Base-by-base conservation (phyloP, 2,329 filamentous ascomycete genomes). In the Tolypocladium ovalisporum region DNA sequence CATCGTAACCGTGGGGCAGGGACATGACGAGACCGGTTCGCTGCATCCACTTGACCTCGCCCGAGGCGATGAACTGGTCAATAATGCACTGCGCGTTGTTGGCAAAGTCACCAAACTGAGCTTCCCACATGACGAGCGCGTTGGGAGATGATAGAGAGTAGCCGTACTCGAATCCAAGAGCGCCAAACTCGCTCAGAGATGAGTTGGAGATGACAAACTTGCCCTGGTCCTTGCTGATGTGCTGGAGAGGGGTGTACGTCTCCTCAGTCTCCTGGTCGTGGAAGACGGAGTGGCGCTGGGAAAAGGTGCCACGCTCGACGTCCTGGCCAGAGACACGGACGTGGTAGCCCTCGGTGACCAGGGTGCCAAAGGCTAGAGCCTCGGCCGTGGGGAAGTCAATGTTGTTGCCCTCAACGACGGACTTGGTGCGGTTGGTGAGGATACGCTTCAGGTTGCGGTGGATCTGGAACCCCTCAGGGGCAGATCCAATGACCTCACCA, bases 41-140 rank as follows among this genome's bases (percentile, higher is more conserved):
- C 79, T 99, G 94, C 76, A 97, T 88, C 94, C 94, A 99, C 79
- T 99, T 99, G 63, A 89, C 87, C 77, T 99, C 94, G 70, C 94
- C 94, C 61, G 94, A 97, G 54, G 94, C 93, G 66, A 99, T 87
- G 77, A 99, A 99, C 76, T 99, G 94, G 73, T 99, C 94, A 69
- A 99, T 95, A 75, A 99, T 95, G 73, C 91, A 96, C 77, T 99
- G 94, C 49, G 94, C 93, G 70, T 97, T 99, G 83, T 99, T 99
- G 81, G 94, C 94, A 68, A 99, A 99, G 76, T 99, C 94, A 80
- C 94, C 94, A 69, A 99, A 99, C 75, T 99, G 94, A 40, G 94
- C 94, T 78, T 99, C 94, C 94, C 94, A 99, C 86, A 99, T 96
- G 66, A 99, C 93, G 32, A 99, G 84, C 40, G 94, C 93, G 71